Evolutionary conservation across 495 filamentous ascomycete species (phyloP), one percentile per base, ranked within the genome.

Genomic region (Trichodelitschia bisporula): DNA sequence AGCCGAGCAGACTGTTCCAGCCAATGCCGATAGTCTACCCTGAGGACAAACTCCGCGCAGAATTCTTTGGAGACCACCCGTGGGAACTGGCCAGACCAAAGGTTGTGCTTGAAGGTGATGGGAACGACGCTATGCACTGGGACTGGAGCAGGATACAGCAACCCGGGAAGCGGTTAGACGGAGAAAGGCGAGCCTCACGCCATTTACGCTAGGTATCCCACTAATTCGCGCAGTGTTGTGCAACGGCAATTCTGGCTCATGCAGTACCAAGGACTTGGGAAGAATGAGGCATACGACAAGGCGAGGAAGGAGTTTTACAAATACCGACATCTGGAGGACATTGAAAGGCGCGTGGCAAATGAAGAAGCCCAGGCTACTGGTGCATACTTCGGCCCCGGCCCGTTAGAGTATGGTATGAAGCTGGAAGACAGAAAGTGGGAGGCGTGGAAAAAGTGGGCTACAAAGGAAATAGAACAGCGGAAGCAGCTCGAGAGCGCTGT

Each of bases 21-120:
- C 86, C 86, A 3, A 64, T 79, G 30, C 45, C 56, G 33, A 67
- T 97, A 31, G 58, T 58, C 31, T 89, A 82, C 48, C 76, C 79
- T 28, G 86, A 97, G 49, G 89, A 97, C 49, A 51, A 58, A 37
- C 56, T 95, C 40, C 71, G 86, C 29, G 56, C 44, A 33, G 55
- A 72, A 17, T 97, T 95, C 56, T 95, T 73, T 56, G 60, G 58
- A 36, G 83, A 97, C 49, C 86, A 97, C 52, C 86, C 86, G 3
- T 97, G 86, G 86, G 86, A 97, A 48, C 58, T 97, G 43, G 86
- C 89, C 18, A 62, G 86, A 38, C 86, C 86, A 30, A 61, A 71
- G 39, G 60, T 92, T 37, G 50, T 97, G 16, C 54, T 92, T 9
- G 86, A 97, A 53, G 61, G 68, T 42, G 70, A 83, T 44, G 86